Conservation (phyloP, 2,329 filamentous ascomycete genomes). For the Alternaria sp. region DNA sequence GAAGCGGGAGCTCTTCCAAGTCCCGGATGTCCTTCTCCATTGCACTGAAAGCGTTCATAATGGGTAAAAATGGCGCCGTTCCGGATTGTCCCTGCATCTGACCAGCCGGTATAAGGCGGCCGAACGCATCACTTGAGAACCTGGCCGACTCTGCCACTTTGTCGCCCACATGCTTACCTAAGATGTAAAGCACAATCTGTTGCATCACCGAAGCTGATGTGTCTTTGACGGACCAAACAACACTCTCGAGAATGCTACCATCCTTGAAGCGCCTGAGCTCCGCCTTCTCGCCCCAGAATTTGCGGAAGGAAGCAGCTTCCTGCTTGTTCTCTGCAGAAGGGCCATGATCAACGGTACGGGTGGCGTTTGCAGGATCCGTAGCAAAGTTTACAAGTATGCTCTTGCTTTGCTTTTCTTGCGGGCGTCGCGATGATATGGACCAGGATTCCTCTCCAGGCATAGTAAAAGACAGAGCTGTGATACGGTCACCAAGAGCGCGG, state of each 20-base stretch:
- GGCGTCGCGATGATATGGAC: constrained; percentile 43
- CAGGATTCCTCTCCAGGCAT: constrained; percentile 45
- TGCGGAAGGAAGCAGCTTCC: constrained; percentile 80
- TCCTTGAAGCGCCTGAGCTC: constrained; percentile 95
- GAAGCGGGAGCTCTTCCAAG: constrained; percentile 86
- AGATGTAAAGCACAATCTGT: constrained; percentile 79
- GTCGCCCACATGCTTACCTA: constrained; percentile 74
- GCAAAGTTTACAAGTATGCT: constrained; percentile 72
- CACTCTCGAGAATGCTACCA: constrained; percentile 89
- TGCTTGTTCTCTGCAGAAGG: constrained; percentile 86
- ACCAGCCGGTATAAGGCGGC: constrained; percentile 54
- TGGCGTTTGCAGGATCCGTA: constrained; percentile 76
- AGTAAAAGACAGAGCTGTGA: constrained; percentile 66
- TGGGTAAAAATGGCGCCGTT: constrained; percentile 69
- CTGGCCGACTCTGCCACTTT: constrained; percentile 60
- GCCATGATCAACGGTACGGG: constrained; percentile 84
- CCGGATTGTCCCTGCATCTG: constrained; percentile 48
- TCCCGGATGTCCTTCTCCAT: constrained; percentile 80
- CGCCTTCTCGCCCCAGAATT: constrained; percentile 94
- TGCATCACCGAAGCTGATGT: constrained; percentile 73
- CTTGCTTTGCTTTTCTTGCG: constrained; percentile 38
- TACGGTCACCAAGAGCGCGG: constrained; percentile 78
- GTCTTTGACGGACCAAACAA: constrained; percentile 78
- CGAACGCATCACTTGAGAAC: constrained; percentile 59
- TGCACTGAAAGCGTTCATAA: constrained; percentile 73